Evolutionary conservation across 495 filamentous ascomycete species (phyloP).

Genomic region (Aspergillus wentii): DNA sequence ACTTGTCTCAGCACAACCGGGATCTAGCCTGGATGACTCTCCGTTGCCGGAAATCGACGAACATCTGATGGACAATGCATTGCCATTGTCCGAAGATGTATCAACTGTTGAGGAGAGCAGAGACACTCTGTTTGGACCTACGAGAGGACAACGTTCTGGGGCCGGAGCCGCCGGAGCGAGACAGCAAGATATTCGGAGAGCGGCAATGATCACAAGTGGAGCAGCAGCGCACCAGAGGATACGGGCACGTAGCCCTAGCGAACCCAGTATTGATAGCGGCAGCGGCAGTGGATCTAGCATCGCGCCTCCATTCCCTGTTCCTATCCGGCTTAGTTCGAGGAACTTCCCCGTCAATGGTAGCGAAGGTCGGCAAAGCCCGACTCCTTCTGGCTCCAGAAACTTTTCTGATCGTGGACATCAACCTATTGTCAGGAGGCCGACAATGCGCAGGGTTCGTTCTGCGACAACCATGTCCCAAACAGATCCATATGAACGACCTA

Average conservation of each 20-base stretch:
- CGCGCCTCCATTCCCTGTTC: conserved; percentile 83
- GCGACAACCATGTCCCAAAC: conserved; percentile 62
- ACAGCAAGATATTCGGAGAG: conserved; percentile 52
- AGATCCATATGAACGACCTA: conserved; percentile 36
- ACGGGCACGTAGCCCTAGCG: conserved; percentile 70
- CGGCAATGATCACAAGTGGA: conserved; percentile 74
- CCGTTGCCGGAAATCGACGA: conserved; percentile 37
- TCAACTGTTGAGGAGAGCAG: neutral
- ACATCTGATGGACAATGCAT: conserved; percentile 29
- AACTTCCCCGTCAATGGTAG: conserved; percentile 65
- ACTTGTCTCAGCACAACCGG: conserved; percentile 32
- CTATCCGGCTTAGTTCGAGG: conserved; percentile 80
- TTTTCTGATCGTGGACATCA: conserved; percentile 32
- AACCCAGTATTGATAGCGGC: conserved; percentile 54
- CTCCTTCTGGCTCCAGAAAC: conserved; percentile 47
- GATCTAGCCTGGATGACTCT: conserved; percentile 30
- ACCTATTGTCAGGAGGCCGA: conserved; percentile 33
- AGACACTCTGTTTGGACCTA: conserved; percentile 9
- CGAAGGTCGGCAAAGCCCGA: conserved; percentile 77
- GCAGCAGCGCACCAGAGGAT: conserved; percentile 61
- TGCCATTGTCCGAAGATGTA: conserved; percentile 18
- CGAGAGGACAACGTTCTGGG: conserved; percentile 17
- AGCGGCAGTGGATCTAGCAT: conserved; percentile 35
- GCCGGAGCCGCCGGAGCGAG: conserved; percentile 24
- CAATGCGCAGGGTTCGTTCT: conserved; percentile 76